These are phyloP conservation scores for Sarcodon sp. DNA, from an alignment of 768 basidiomycete genomes.

Conservation along the genomic window DNA sequence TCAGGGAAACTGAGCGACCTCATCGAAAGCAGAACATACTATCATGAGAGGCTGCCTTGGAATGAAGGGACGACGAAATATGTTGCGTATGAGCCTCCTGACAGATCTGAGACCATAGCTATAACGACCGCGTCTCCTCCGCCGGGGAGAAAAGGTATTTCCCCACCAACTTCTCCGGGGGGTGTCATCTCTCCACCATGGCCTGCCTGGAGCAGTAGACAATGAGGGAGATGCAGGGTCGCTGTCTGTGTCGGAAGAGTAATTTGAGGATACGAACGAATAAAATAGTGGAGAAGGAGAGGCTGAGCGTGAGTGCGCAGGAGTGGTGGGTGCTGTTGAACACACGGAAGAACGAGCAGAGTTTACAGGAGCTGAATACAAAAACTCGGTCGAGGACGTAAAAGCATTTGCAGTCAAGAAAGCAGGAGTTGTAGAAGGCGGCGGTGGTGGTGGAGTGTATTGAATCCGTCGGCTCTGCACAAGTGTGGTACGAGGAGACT, in stretches of 20 bases:
- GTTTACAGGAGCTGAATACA: too few species aligned
- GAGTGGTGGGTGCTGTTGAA: slow-evolving; percentile 26
- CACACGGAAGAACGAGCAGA: slow-evolving; percentile 9
- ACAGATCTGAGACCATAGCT: slow-evolving; percentile 32
- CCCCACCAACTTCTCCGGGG: slow-evolving; percentile 19
- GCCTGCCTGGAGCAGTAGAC: not conserved
- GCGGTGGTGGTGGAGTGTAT: too few species aligned
- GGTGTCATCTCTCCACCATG: slow-evolving; percentile 37
- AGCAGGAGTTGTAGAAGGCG: too few species aligned
- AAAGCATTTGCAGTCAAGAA: too few species aligned
- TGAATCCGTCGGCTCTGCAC: too few species aligned
- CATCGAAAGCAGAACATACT: slow-evolving; percentile 27
- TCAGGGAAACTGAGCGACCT: not conserved
- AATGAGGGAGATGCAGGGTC: slow-evolving; percentile 21
- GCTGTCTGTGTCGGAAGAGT: slow-evolving; percentile 53
- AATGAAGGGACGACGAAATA: slow-evolving; percentile 64
- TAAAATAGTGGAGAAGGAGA: slow-evolving; percentile 50
- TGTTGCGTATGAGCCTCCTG: slow-evolving; percentile 38
- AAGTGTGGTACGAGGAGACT: too few species aligned
- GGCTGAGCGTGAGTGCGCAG: slow-evolving; percentile 47
- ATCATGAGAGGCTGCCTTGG: slow-evolving; percentile 75
- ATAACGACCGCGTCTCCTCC: slow-evolving; percentile 36
- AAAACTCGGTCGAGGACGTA: too few species aligned
- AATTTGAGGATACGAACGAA: slow-evolving; percentile 32
- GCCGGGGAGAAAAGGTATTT: not conserved